Evolutionary conservation across 2,329 filamentous ascomycete species (phyloP), one percentile per base, ranked within the genome.

Genomic region (Penicillium aurantiogriseum): DNA sequence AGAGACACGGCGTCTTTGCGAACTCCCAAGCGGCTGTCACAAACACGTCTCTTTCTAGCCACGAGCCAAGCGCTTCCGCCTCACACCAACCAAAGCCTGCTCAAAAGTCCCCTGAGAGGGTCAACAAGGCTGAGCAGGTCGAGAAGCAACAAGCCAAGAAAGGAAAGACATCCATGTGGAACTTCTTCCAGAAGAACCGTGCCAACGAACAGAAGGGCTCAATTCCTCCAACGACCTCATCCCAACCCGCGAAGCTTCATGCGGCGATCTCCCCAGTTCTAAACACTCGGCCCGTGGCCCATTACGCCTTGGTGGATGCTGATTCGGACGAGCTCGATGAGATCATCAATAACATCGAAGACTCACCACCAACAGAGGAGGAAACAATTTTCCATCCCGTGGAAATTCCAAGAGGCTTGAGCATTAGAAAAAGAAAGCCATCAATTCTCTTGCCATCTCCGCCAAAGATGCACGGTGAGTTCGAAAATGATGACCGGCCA

Each of bases 241-340:
- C 58, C 2, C 57, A 67, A 31, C 58, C 68, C 4, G 61, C 69
- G 35, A 71, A 78, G 51, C 70, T 79, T 38, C 67, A 76, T 51
- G 76, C 76, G 42, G 70, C 75, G 25, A 70, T 80, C 21, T 70
- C 77, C 29, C 66, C 72, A 4, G 62, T 73, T 23, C 63, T 71
- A 8, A 67, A 69, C 15, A 73, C 72, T 35, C 76, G 81, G 21
- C 77, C 79, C 19, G 72, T 84, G 51, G 80, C 84, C 9, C 84
- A 85, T 63, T 87, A 87, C 63, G 84, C 83, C 4, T 71, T 86
- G 60, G 72, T 84, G 58, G 83, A 84, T 57, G 70, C 77, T 43
- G 69, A 74, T 56, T 72, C 74, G 2, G 74, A 77, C 39, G 66
- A 71, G 29, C 65, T 78, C 39, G 72, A 77, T 42, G 72, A 76